Evolutionary conservation across 1,284 basidiomycete genomes (phyloP).

Genomic region (Hypsizygus ulmarius): DNA sequence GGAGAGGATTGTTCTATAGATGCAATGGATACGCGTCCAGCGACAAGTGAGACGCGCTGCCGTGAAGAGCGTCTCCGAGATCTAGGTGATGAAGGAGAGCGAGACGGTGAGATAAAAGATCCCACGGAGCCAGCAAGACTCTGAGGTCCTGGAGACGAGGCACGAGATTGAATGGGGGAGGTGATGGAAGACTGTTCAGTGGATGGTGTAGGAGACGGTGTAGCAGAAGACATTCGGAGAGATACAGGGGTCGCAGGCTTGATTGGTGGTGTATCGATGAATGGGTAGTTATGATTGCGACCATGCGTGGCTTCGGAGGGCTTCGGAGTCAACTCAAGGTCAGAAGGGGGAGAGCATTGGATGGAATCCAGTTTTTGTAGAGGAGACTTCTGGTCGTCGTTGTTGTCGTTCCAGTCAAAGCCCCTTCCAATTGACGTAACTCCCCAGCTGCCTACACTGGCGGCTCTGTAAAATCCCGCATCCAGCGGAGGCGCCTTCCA

Average conservation of each 20-base stretch:
- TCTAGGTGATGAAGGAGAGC: slow-evolving; percentile 48
- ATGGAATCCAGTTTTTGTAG: slow-evolving; percentile 15
- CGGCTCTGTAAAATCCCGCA: slow-evolving; percentile 53
- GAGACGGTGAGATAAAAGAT: slow-evolving; percentile 23
- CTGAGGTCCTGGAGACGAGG: slow-evolving; percentile 25
- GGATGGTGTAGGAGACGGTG: too few relatives aligned
- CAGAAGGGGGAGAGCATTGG: slow-evolving; percentile 16
- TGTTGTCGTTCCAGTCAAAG: slow-evolving; percentile 66
- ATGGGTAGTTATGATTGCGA: slow-evolving; percentile 35
- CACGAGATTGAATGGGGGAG: slow-evolving; percentile 24
- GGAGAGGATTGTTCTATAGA: slow-evolving; percentile 67
- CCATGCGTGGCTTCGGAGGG: slow-evolving; percentile 24
- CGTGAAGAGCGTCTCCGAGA: slow-evolving; percentile 75
- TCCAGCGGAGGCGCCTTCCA: slow-evolving; percentile 50
- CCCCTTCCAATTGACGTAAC: slow-evolving; percentile 79
- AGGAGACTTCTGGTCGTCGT: slow-evolving; percentile 26
- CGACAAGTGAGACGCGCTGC: slow-evolving; percentile 76
- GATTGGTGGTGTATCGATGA: slow-evolving; percentile 30
- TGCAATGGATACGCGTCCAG: slow-evolving; percentile 72
- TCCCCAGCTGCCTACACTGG: slow-evolving; percentile 75
- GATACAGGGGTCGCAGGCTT: slow-evolving; percentile 22
- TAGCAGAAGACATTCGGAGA: slow-evolving; percentile 23
- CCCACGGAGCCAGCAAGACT: slow-evolving; percentile 19
- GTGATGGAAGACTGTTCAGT: slow-evolving; percentile 15
- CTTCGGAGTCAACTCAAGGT: slow-evolving; percentile 16